Evolutionary conservation across 257 asterid genomes (phyloP).

Genomic region (Solanum habrochaites): DNA sequence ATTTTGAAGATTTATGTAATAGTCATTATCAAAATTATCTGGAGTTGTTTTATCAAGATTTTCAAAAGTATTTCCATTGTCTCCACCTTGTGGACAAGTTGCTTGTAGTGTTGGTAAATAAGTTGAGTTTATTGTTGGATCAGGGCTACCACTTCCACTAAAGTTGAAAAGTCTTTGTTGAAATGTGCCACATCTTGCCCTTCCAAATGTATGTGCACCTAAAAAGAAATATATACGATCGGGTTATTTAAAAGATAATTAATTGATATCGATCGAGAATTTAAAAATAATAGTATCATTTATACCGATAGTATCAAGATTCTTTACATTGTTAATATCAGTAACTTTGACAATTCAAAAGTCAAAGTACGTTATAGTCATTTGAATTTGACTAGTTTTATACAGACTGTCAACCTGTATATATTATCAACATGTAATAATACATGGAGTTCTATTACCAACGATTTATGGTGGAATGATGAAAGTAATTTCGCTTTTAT

Average conservation of each 20-base stretch:
- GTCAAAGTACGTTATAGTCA: neutral
- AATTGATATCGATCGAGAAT: too few relatives aligned
- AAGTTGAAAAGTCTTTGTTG: constrained; percentile 50
- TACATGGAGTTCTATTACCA: too few relatives aligned
- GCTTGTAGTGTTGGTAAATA: constrained; percentile 32
- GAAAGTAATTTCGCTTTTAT: neutral
- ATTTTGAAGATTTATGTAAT: constrained; percentile 42
- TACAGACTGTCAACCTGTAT: neutral
- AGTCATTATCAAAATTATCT: constrained; percentile 57
- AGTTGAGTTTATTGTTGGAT: constrained; percentile 33
- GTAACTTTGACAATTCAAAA: too few relatives aligned
- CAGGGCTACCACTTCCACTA: constrained; percentile 60
- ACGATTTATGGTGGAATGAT: too few relatives aligned
- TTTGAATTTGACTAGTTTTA: neutral
- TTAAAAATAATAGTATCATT: too few relatives aligned
- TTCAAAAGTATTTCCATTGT: constrained; percentile 38
- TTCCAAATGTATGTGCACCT: constrained; percentile 42
- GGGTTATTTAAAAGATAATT: neutral
- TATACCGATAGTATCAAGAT: neutral
- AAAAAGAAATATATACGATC: too few relatives aligned
- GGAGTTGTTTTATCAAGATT: constrained; percentile 45
- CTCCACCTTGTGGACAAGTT: constrained; percentile 36
- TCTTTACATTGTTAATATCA: too few relatives aligned
- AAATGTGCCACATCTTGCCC: constrained; percentile 43
- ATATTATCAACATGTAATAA: too few relatives aligned